Evolutionary conservation across 139 green algal species (phyloP), one percentile per base, ranked within the genome.

Genomic region (Gonium pectorale): DNA sequence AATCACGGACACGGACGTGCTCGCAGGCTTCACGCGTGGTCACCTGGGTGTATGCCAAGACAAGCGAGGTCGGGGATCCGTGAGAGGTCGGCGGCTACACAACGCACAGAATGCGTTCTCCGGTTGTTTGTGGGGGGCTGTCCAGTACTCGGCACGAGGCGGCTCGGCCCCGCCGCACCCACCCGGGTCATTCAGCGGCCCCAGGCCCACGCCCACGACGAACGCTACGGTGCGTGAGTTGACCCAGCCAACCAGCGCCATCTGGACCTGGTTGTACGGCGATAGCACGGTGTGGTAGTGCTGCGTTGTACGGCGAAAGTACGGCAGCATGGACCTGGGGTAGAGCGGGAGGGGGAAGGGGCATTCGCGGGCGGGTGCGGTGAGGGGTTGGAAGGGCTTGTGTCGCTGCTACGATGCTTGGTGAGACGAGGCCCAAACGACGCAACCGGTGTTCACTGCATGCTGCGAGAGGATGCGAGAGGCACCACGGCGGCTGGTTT

Each of bases 261-360:
- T 43, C 21, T 82, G 75, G 8, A 82, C 75, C 44, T 72, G 59
- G 59, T 82, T 82, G 38, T 62, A 82, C 38, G 75, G 75, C 8
- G 38, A 60, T 2, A 82, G 56, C 15, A 82, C 75, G 5, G 38
- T 71, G 59, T 60, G 75, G 75, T 82, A 82, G 59, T 82, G 75
- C 59, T 33, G 15, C 2, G 59, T 71, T 2, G 75, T 71, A 9
- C 75, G 75, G n/a, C 38, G 56, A 43, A 82, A 82, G 75, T 63
- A 82, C 29, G 75, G 75, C 75, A 82, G 75, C 75, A 82, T 82
- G 40, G 75, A 43, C 75, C 75, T 82, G 75, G 0, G 66, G 13
- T 37, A 1, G 15, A 24, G 11, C 37, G 9, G 13, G 37, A 33
- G 66, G 66, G 66, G 5, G 35, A n/a, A n/a, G n/a, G n/a, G n/a